Conservation (phyloP, 371 early-diverging fungal species). For the Mucor velutinosus region DNA sequence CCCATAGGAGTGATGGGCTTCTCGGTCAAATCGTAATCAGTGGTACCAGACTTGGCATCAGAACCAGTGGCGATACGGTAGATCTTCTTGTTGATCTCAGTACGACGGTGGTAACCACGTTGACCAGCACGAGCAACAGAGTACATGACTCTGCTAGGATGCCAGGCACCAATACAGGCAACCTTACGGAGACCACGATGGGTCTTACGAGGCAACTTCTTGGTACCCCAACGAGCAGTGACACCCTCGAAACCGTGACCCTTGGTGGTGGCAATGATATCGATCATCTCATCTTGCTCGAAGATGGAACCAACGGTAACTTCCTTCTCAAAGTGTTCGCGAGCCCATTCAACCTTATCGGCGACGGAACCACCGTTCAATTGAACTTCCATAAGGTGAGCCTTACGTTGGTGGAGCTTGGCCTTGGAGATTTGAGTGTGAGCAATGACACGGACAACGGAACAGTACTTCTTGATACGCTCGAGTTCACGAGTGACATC, state of each 20-base stretch:
- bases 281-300: constrained; percentile 98
- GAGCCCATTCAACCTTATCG: constrained; percentile 99
- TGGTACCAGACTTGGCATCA: constrained; percentile 87
- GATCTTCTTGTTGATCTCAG: constrained; percentile 99
- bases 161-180: constrained; percentile 99
- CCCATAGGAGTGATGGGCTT: constrained; percentile 99
- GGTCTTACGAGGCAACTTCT: constrained; percentile 99
- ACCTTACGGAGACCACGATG: constrained; percentile 99
- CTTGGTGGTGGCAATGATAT: constrained; percentile 99
- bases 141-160: constrained; percentile 99
- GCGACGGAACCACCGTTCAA: constrained; percentile 99
- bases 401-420: constrained; percentile 97
- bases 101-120: constrained; percentile 99
- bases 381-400: constrained; percentile 99
- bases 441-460: constrained; percentile 97
- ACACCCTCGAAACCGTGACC: constrained; percentile 99
- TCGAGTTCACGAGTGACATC: constrained; percentile 92
- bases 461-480: constrained; percentile 99
- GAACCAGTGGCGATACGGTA: constrained; percentile 97
- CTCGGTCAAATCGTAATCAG: constrained; percentile 98
- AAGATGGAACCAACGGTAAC: constrained; percentile 92
- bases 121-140: constrained; percentile 99
- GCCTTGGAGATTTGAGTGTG: constrained; percentile 98
- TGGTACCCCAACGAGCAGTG: constrained; percentile 99
- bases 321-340: constrained; percentile 98